A percentile compares a stretch with the other conserved stretches of the same genome.
phyloP scores from a whole-genome alignment of 2,329 filamentous ascomycete species.

The Microsporum ferrugineum region DNA sequence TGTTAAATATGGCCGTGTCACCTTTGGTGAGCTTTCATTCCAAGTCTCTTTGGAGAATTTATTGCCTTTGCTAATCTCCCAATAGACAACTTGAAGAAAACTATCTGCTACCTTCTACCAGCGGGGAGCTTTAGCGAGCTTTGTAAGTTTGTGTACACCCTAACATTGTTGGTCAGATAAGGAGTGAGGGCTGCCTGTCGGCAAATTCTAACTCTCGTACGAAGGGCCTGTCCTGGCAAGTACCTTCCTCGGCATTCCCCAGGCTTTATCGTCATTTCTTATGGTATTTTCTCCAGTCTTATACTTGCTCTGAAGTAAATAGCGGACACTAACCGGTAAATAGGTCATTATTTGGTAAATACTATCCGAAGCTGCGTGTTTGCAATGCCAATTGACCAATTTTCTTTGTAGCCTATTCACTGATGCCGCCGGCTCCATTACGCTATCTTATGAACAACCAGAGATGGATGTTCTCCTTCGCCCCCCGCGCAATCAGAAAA shows the following conservation, averaged over 20 bases:
- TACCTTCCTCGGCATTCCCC: constrained; percentile 59
- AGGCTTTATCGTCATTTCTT: constrained; percentile 60
- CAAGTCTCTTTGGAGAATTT: background rate
- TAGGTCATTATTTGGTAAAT: constrained; percentile 49
- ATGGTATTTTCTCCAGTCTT: constrained; percentile 35
- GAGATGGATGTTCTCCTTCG: constrained; percentile 64
- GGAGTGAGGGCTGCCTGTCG: background rate
- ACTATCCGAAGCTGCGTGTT: constrained; percentile 3
- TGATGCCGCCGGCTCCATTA: constrained; percentile 61
- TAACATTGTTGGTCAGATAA: background rate
- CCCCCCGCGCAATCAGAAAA: constrained; percentile 55
- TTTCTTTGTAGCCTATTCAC: constrained; percentile 49
- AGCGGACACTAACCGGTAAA: background rate
- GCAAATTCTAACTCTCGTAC: background rate
- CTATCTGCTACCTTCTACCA: constrained; percentile 60
- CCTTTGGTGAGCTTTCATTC: constrained; percentile 41
- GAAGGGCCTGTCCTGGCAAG: constrained; percentile 60
- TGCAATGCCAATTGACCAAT: constrained; percentile 7
- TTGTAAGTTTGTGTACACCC: constrained; percentile 20
- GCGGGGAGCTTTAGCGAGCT: constrained; percentile 66
- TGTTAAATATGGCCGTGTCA: constrained; percentile 58
- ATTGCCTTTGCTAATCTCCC: constrained; percentile 4
- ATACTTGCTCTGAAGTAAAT: background rate
- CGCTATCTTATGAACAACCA: constrained; percentile 63
- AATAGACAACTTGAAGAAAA: constrained; percentile 62